Evolutionary conservation across 768 basidiomycete genomes (phyloP).

Genomic region (Boletus rubroflammeus): DNA sequence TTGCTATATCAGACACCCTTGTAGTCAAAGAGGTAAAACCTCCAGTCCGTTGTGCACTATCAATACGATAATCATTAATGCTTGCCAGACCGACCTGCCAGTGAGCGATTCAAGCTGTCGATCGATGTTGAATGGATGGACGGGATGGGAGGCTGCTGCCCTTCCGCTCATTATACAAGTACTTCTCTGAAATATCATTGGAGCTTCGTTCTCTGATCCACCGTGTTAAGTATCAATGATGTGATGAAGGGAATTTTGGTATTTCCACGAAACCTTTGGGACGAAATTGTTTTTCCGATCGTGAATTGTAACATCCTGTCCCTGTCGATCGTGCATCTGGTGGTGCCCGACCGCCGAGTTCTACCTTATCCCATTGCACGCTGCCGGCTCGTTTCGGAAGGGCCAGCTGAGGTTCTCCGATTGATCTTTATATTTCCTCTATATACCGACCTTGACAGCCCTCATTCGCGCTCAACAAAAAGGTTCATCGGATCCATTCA

Average conservation of each 20-base stretch:
- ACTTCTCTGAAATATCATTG: neutral
- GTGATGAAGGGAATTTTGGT: neutral
- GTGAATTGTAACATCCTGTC: slow-evolving; percentile 6
- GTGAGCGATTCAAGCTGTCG: too few relatives aligned
- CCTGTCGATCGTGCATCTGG: slow-evolving; percentile 11
- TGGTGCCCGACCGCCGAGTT: slow-evolving; percentile 12
- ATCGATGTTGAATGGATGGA: too few relatives aligned
- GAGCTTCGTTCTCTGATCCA: neutral
- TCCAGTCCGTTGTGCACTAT: neutral
- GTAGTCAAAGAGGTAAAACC: neutral
- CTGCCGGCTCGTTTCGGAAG: neutral
- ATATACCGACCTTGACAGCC: neutral
- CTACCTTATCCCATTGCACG: slow-evolving; percentile 1
- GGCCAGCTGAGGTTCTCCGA: neutral
- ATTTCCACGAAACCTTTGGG: slow-evolving; percentile 20
- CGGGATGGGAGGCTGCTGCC: too few relatives aligned
- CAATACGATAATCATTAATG: neutral
- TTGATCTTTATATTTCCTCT: too few relatives aligned
- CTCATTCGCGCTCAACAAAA: neutral
- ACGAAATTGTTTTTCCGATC: slow-evolving; percentile 14
- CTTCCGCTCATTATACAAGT: too few relatives aligned
- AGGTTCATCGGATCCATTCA: too few relatives aligned
- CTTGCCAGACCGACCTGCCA: neutral
- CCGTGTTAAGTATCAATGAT: neutral
- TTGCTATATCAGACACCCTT: too few relatives aligned